Percentiles rank a stretch among this genome's conserved stretches.
Conservation (phyloP, 371 early-diverging fungal genomes). For the Mortierella polycephala region DNA sequence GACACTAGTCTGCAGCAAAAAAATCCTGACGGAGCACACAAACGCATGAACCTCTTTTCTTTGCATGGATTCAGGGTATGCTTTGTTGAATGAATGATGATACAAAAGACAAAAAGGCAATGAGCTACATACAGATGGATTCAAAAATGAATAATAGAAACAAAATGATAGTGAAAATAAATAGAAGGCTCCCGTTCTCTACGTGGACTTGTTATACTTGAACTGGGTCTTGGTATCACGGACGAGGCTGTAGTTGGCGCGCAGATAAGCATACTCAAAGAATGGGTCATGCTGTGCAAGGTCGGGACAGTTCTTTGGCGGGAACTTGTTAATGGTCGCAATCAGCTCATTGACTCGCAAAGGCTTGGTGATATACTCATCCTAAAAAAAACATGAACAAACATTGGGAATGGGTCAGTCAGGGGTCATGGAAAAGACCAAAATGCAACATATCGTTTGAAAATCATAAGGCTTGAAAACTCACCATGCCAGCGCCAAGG, state of each 20-base stretch:
- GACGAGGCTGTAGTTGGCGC: not conserved
- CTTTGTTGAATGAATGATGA: too few species aligned
- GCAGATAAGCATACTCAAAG: constrained; percentile 19
- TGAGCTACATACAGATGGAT: too few species aligned
- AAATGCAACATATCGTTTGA: not conserved
- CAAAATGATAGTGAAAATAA: not conserved
- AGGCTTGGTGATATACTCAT: constrained; percentile 45
- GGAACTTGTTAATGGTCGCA: constrained; percentile 69
- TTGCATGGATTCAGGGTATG: too few species aligned
- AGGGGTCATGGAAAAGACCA: not conserved
- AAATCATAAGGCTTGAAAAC: not conserved
- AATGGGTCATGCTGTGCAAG: constrained; percentile 23
- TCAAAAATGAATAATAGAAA: too few species aligned
- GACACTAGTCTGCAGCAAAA: too few species aligned
- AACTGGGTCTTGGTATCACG: not conserved
- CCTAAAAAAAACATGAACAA: constrained; percentile 7
- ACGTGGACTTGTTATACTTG: constrained; percentile 1
- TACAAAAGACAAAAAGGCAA: not conserved
- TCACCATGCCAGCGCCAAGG: constrained; percentile 75
- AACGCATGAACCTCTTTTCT: not conserved
- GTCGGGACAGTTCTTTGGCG: constrained; percentile 46
- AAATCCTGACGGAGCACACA: not conserved
- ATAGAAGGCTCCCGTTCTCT: not conserved
- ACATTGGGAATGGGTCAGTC: not conserved
- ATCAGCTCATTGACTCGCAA: constrained; percentile 65